Evolutionary conservation across 441 rosid genomes (phyloP), one percentile per base, ranked within the genome.

Genomic region (Sinapis alba): DNA sequence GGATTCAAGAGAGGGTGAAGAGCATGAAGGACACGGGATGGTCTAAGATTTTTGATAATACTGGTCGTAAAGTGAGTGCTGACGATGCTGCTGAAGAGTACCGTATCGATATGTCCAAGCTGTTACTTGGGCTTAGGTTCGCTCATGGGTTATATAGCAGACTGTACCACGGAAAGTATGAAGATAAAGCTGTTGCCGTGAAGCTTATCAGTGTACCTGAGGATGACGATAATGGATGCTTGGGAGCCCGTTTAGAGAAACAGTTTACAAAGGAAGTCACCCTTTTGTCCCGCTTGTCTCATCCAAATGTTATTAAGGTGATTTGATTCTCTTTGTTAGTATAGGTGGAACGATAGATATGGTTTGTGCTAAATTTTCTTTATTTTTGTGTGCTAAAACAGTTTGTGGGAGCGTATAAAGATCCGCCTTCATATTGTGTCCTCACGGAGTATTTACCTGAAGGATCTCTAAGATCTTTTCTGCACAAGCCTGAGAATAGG

Each of bases 111-210:
- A 84, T 92, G 85, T 90, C 97, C 0, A 85, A 92, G 87, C 88
- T 96, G 5, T 93, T 90, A 63, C 86, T 93, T 67, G 99, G 99
- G 56, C 89, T 84, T 36, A 88, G 86, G 80, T 96, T 96, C 81
- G 99, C 99, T 63, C 97, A 89, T 71, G 99, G 99, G 34, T 89
- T 95, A 0, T 86, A 91, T 73, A 96, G 99, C 73, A 84, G 90
- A 79, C 92, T 96, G 32, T 93, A 96, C 69, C 99, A 91, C 75
- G 99, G 99, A 50, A 80, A 89, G 51, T 96, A 96, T 68, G 87
- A 87, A 56, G 98, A 91, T 58, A 91, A 96, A 73, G 85, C 97
- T 63, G 99, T 96, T 77, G 99, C 99, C 0, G 98, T 96, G 70
- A 96, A 96, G 84, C 88, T 96, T 71, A 90, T 96, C 63, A 87